phyloP scores from a whole-genome alignment of 148 eudicot genomes.

The Silene uniflora region DNA sequence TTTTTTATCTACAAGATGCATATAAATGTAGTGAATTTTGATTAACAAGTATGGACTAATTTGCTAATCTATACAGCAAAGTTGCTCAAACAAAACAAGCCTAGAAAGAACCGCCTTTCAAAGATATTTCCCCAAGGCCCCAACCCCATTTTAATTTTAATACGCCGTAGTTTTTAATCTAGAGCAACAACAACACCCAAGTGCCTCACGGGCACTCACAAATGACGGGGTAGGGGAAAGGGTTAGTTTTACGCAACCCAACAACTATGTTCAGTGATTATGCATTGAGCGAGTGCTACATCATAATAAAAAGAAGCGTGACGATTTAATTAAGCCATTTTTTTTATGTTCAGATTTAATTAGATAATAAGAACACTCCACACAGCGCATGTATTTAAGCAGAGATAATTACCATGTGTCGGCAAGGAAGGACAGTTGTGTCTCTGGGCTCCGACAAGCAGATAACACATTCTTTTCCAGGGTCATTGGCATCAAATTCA shows the following conservation, averaged over 20 bases:
- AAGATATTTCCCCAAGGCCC: neutral
- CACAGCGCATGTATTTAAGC: neutral
- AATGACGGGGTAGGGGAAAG: neutral
- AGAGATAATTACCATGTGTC: constrained; percentile 76
- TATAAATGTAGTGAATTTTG: neutral
- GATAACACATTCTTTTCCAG: constrained; percentile 97
- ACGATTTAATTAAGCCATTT: neutral
- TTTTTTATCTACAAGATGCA: neutral
- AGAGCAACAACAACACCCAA: neutral
- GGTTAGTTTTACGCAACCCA: neutral
- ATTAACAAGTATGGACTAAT: neutral
- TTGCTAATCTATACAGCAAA: neutral
- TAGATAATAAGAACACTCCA: no score
- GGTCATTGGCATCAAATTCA: constrained; percentile 72
- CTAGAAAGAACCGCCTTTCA: neutral
- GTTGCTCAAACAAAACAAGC: neutral
- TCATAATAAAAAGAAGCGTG: neutral
- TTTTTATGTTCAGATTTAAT: no score
- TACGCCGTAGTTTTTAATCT: no score
- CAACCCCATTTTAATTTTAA: neutral
- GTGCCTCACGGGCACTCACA: neutral
- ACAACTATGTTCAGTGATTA: neutral
- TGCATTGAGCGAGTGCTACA: neutral
- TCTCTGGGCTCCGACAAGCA: constrained; percentile 96
- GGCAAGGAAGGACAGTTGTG: constrained; percentile 92